These are phyloP conservation scores for Nicotiana undulata DNA, from an alignment of 257 asterid genomes.

Conservation along the genomic window DNA sequence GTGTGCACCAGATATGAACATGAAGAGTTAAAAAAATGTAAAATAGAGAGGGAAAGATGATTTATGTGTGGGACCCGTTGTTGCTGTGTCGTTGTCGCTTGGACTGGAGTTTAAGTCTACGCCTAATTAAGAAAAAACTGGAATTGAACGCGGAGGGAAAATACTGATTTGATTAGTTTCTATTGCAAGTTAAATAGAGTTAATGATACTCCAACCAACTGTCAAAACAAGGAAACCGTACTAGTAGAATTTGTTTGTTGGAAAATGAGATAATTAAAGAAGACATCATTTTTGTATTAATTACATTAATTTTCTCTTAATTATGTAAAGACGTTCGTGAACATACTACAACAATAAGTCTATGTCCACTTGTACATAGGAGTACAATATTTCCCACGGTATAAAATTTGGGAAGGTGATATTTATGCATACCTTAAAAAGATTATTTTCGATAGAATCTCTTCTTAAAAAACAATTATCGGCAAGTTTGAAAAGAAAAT, in stretches of 20 bases:
- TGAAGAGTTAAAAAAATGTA: not conserved
- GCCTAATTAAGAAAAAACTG: not conserved
- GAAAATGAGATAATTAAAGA: not conserved
- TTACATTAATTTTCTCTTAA: no score
- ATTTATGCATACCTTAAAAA: no score
- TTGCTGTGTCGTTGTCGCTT: not conserved
- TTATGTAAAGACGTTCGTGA: no score
- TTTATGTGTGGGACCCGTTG: not conserved
- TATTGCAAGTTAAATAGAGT: not conserved
- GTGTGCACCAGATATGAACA: not conserved
- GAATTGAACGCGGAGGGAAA: not conserved
- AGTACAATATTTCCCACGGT: no score
- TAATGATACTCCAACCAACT: not conserved
- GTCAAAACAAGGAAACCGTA: not conserved
- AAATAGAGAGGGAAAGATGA: not conserved
- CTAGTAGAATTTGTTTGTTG: not conserved
- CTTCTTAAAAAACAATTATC: no score
- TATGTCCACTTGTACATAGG: no score
- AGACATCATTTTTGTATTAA: no score
- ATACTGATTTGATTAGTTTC: not conserved
- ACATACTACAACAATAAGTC: no score
- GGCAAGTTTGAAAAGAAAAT: no score
- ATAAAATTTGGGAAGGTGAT: no score
- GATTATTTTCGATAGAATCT: no score
- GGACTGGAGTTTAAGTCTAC: not conserved